Evolutionary conservation across 768 basidiomycete genomes (phyloP).

Genomic region (Imleria badia): DNA sequence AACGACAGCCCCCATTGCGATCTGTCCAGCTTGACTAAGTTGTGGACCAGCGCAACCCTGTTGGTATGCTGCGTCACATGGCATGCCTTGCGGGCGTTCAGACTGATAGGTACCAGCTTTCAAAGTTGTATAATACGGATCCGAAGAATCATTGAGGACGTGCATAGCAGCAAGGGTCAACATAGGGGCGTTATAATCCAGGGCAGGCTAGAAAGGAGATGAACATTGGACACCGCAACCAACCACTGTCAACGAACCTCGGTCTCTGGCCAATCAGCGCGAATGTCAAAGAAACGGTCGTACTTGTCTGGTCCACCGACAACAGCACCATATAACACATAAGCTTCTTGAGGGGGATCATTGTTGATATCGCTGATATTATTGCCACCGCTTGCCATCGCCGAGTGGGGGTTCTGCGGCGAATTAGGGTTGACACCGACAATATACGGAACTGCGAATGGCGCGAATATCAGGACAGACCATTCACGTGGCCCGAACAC

Average conservation of each 20-base stretch:
- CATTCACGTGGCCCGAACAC: slow-evolving; percentile 12
- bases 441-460: slow-evolving; percentile 49
- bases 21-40: slow-evolving; percentile 59
- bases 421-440: slow-evolving; percentile 91
- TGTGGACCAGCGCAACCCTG: slow-evolving; percentile 49
- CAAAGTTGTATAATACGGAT: slow-evolving; percentile 78
- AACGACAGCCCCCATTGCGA: slow-evolving; percentile 70
- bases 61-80: slow-evolving; percentile 74
- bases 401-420: slow-evolving; percentile 87
- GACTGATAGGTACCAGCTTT: slow-evolving; percentile 64
- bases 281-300: slow-evolving; percentile 80
- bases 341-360: slow-evolving; percentile 65
- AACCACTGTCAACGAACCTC: slow-evolving; percentile 49
- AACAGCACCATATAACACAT: slow-evolving; percentile 84
- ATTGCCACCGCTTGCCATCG: slow-evolving; percentile 81
- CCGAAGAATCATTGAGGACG: slow-evolving; percentile 60
- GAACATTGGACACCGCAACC: slow-evolving; percentile 4
- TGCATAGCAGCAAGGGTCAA: slow-evolving; percentile 82
- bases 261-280: slow-evolving; percentile 86
- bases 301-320: slow-evolving; percentile 81
- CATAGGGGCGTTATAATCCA: slow-evolving; percentile 90
- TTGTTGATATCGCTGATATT: slow-evolving; percentile 70
- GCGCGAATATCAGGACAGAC: background rate
- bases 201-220: slow-evolving; percentile 50
- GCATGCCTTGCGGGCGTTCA: slow-evolving; percentile 62